Evolutionary conservation across 352 stramenopile species (phyloP), one percentile per base, ranked within the genome.

Genomic region (Phytophthora fragariae): DNA sequence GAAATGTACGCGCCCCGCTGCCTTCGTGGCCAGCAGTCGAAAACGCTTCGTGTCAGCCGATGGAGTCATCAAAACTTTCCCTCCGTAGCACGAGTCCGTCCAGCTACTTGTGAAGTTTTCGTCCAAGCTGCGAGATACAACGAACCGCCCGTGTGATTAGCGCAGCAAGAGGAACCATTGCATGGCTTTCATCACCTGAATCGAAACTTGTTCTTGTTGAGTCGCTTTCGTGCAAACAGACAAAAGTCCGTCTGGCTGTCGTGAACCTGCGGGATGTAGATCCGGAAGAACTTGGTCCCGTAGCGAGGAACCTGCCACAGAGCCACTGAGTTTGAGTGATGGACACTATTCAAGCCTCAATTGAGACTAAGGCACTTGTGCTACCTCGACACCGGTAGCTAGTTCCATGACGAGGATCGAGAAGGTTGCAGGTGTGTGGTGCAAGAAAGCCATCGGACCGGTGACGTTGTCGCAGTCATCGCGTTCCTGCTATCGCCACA

Each of bases 351-450:
- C 29, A 31, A 31, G 29, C 29, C 29, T 31, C 29, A 31, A 31
- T 31, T 31, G 27, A 31, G 29, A 31, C 29, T 9, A 44, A 44
- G 37, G 10, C 9, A 17, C 15, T 21, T 50, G 19, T 37, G 12
- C 6, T 58, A 89, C 84, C 66, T 88, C 75, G 3, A 86, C 75
- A 15, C 76, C 77, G 0, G 69, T 73, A 6, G 68, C 75, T 2
- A 91, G 66, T 62, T 93, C 88, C 85, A 95, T 92, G 17, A 95
- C 86, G 1, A 95, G 70, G 21, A 95, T 85, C 9, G 85, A 84
- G 5, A 77, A 78, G 0, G 65, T 57, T 10, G 80, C 63, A 21
- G 86, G 86, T 8, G 76, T 81, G 33, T 93, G 80, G 44, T 95
- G 88, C 56, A 95, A 62, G 62, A 95, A 95, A 19, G 83, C 84